phyloP scores from a whole-genome alignment of 345 rosid species.

The Arabidopsis suecica region DNA sequence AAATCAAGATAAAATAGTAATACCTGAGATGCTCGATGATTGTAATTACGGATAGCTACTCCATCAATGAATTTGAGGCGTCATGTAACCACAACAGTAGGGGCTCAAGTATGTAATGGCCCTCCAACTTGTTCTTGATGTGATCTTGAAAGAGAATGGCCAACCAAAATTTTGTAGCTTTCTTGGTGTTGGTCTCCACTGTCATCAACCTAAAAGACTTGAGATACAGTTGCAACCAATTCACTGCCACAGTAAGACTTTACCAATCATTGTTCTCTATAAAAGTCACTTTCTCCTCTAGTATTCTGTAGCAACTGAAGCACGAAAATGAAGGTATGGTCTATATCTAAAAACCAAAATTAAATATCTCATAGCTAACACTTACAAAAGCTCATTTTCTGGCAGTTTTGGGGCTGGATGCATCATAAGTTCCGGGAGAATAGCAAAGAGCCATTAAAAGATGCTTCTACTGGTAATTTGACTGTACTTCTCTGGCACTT shows the following conservation, averaged over 20 bases:
- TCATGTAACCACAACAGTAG: slow-evolving; percentile 45
- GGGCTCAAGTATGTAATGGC: slow-evolving; percentile 44
- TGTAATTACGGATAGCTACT: slow-evolving; percentile 44
- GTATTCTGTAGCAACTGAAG: slow-evolving; percentile 47
- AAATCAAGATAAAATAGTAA: slow-evolving; percentile 21
- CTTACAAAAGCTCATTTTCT: slow-evolving; percentile 46
- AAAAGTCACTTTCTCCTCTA: slow-evolving; percentile 46
- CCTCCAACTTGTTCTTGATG: slow-evolving; percentile 54
- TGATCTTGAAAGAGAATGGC: slow-evolving; percentile 73
- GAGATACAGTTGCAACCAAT: slow-evolving; percentile 55
- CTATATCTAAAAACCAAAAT: slow-evolving; percentile 26
- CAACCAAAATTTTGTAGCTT: slow-evolving; percentile 75
- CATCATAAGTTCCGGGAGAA: slow-evolving; percentile 59
- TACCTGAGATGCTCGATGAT: slow-evolving; percentile 37
- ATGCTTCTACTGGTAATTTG: slow-evolving; percentile 63
- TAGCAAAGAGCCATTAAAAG: slow-evolving; percentile 62
- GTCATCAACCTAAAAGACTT: slow-evolving; percentile 47
- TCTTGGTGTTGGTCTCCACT: slow-evolving; percentile 66
- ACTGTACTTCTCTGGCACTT: slow-evolving; percentile 37
- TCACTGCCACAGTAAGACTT: slow-evolving; percentile 41
- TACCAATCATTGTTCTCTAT: slow-evolving; percentile 45
- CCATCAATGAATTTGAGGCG: slow-evolving; percentile 42
- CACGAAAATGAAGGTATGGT: slow-evolving; percentile 72
- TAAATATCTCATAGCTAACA: slow-evolving; percentile 40
- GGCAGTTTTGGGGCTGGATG: slow-evolving; percentile 89